Evolutionary conservation across 768 basidiomycete genomes (phyloP).

Genomic region (Cystoderma amianthinum): DNA sequence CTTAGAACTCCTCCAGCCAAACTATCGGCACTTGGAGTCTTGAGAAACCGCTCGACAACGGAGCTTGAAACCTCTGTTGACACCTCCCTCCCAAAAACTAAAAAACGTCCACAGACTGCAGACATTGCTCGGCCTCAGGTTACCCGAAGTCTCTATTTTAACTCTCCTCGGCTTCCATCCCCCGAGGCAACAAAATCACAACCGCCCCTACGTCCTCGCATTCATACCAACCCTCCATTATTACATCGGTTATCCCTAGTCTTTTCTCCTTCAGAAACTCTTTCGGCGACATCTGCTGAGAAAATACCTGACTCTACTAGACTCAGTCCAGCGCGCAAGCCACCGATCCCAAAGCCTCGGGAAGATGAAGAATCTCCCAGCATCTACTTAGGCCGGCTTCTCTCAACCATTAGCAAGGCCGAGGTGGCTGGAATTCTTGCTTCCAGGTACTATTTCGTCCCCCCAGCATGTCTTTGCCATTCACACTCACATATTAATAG

Average conservation of each 20-base stretch:
- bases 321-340: conserved; percentile 1
- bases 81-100: neutral
- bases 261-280: conserved; percentile 46
- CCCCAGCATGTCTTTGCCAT: neutral
- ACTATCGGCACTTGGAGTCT: neutral
- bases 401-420: conserved; percentile 58
- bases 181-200: neutral
- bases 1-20: neutral
- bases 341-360: conserved; percentile 43
- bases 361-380: conserved; percentile 61
- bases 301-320: too few relatives aligned
- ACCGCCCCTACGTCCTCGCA: conserved; percentile 21
- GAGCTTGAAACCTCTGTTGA: neutral
- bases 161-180: neutral
- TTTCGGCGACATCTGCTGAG: conserved; percentile 36
- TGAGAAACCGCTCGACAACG: neutral
- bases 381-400: conserved; percentile 60
- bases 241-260: conserved; percentile 66
- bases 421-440: conserved; percentile 81
- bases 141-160: neutral
- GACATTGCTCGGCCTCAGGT: neutral
- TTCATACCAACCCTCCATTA: conserved; percentile 61
- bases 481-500: conserved; percentile 36
- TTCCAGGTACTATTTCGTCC: conserved; percentile 63
- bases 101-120: neutral